Percentiles rank a stretch among this genome's conserved stretches.
Evolutionary conservation across 768 basidiomycete species (phyloP).

Genomic region (Rhodosporidiobolus sp.): DNA sequence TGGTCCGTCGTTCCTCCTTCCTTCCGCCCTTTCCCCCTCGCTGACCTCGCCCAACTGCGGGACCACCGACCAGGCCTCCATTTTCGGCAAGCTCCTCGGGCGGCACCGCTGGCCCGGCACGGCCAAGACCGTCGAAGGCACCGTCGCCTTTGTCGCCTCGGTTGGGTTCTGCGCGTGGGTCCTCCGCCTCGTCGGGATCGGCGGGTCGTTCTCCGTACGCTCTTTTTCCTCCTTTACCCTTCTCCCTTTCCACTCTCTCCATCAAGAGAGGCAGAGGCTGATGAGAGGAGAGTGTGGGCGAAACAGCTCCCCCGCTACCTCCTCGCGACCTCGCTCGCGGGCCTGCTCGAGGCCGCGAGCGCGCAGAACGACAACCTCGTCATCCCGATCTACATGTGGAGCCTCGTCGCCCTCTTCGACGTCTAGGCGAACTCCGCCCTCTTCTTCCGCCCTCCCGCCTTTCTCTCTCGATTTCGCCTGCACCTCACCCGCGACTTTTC

Average conservation of each 20-base stretch:
- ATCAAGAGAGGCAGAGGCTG: too few relatives aligned
- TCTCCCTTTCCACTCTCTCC: background rate
- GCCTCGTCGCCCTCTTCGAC: constrained; percentile 66
- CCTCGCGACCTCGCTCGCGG: constrained; percentile 61
- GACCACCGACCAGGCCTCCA: constrained; percentile 67
- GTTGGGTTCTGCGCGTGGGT: constrained; percentile 67
- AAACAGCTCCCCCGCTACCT: constrained; percentile 66
- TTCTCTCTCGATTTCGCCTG: too few relatives aligned
- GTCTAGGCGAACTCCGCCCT: too few relatives aligned
- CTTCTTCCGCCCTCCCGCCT: too few relatives aligned
- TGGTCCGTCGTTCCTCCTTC: constrained; percentile 59
- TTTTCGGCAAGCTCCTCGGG: constrained; percentile 82
- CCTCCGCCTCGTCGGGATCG: constrained; percentile 66
- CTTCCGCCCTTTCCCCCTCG: background rate
- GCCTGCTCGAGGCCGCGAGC: constrained; percentile 81
- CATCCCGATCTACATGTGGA: constrained; percentile 94
- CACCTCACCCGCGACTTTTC: too few relatives aligned
- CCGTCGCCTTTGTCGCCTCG: constrained; percentile 70
- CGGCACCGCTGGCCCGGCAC: constrained; percentile 78
- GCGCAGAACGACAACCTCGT: constrained; percentile 97
- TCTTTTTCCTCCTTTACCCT: background rate
- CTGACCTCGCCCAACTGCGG: background rate
- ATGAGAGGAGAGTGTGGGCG: background rate
- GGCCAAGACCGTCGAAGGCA: constrained; percentile 88
- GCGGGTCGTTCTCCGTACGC: constrained; percentile 73